Evolutionary conservation across 768 basidiomycete species (phyloP), one percentile per base, ranked within the genome.

Genomic region (Leccinum ochraceum): DNA sequence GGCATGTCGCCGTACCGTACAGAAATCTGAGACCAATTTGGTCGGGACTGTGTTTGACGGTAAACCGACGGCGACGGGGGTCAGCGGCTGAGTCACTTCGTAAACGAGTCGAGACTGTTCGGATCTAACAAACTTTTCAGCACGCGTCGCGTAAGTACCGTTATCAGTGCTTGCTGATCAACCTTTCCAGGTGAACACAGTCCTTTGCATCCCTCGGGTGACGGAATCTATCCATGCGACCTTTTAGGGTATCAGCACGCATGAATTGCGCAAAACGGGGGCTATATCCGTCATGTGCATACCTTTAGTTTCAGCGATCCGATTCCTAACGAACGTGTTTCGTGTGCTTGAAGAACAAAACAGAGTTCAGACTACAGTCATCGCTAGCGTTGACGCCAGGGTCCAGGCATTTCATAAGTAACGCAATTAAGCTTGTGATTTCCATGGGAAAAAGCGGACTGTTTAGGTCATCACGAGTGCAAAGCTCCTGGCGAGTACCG

Each of bases 241-340:
- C 34, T 17, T 37, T 11, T 48, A 53, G 28, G 42, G 30, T 44
- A 53, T 53, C 32, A 46, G 32, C 48, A 17, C 20, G 34, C 34
- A 39, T 49, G 39, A 32, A 30, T 51, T 1, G 14, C 26, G 17
- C 54, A n/a, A 53, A 22, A 58, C 57, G 59, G 46, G 46, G 32
- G 56, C 20, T 20, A 9, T n/a, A 39, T 65, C 55, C 58, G 54
- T 58, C 56, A 56, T 59, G 36, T 36, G 17, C 26, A 50, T 59
- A 30, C 20, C 10, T 28, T 39, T 22, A 22, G 11, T 46, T 20
- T 56, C 60, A 52, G 54, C 52, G 60, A 62, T 14, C 22, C 42
- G 54, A 46, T 34, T 16, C 22, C 26, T 49, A 34, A 39, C 37
- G 22, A 63, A 63, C 61, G 61, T 63, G 62, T 58, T 63, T 54